These are phyloP conservation scores for Aspergillus luchuensis DNA, from an alignment of 2,329 filamentous ascomycete species.

Conservation along the genomic window DNA sequence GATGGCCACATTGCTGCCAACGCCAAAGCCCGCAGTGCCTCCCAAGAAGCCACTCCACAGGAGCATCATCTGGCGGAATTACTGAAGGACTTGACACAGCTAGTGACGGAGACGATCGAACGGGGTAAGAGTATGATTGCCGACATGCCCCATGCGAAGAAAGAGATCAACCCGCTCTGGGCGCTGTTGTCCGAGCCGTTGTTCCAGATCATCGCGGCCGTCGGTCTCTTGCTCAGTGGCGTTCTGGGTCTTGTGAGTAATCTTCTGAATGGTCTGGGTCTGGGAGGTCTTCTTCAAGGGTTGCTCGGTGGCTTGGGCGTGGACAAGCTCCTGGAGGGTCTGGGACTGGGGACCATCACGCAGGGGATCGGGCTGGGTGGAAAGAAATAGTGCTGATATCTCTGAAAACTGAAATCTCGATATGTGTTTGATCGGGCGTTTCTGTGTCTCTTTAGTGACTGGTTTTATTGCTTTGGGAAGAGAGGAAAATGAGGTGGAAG, in stretches of 20 bases:
- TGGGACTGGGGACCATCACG: slow-evolving; percentile 37
- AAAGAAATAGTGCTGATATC: not conserved
- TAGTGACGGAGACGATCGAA: slow-evolving; percentile 80
- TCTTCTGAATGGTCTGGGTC: slow-evolving; percentile 75
- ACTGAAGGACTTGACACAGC: slow-evolving; percentile 80
- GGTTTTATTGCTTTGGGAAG: no score
- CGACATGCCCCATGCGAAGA: slow-evolving; percentile 91
- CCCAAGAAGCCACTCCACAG: slow-evolving; percentile 75
- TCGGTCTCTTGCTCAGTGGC: slow-evolving; percentile 78
- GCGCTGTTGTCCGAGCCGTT: slow-evolving; percentile 71
- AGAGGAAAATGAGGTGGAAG: no score
- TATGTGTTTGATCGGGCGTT: no score
- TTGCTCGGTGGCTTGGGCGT: slow-evolving; percentile 73
- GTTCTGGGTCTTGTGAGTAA: slow-evolving; percentile 82
- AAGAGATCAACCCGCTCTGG: slow-evolving; percentile 90
- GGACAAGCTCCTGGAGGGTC: slow-evolving; percentile 51
- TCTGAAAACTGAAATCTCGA: no score
- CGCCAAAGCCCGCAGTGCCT: slow-evolving; percentile 76
- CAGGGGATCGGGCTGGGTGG: not conserved
- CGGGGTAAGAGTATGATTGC: slow-evolving; percentile 83
- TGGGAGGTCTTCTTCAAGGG: slow-evolving; percentile 77
- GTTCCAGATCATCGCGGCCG: slow-evolving; percentile 88
- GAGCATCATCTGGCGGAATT: slow-evolving; percentile 81
- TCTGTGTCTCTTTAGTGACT: no score
- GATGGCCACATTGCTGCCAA: slow-evolving; percentile 82